Conservation (phyloP, 192 early-diverging fungal genomes). For the Gigaspora rosea region DNA sequence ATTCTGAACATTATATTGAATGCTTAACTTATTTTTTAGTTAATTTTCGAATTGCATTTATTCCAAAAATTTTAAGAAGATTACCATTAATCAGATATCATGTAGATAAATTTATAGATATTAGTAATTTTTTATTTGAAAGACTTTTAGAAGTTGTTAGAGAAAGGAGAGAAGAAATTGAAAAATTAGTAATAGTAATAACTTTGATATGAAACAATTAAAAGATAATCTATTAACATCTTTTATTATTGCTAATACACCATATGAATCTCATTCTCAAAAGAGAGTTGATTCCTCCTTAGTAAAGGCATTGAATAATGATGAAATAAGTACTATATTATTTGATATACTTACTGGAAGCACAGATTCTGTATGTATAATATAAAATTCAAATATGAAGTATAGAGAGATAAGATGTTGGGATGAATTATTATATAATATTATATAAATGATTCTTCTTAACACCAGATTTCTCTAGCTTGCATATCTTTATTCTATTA, state of each 20-base stretch:
- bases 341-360: not conserved
- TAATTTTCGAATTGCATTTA: not conserved
- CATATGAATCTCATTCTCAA: constrained; percentile 8
- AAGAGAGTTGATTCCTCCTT: not conserved
- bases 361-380: not conserved
- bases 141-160: constrained; percentile 8
- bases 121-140: not conserved
- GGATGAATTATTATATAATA: too few relatives aligned
- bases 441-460: not conserved
- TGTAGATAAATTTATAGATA: not conserved
- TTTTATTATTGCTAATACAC: constrained; percentile 23
- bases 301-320: not conserved
- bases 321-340: not conserved
- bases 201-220: not conserved
- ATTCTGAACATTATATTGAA: constrained; percentile 15
- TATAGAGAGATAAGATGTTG: not conserved
- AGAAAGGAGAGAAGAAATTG: constrained; percentile 23
- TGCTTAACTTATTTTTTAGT: constrained; percentile 6
- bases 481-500: not conserved
- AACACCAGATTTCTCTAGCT: not conserved
- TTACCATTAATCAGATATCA: constrained; percentile 7
- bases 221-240: constrained; percentile 4
- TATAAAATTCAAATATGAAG: not conserved
- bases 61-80: constrained; percentile 6
- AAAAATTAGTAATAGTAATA: not conserved